A percentile compares a stretch with the other conserved stretches of the same genome.
These are phyloP conservation scores for Sphaerulina vaccinii DNA, from an alignment of 2,329 filamentous ascomycete genomes.

Conservation along the genomic window DNA sequence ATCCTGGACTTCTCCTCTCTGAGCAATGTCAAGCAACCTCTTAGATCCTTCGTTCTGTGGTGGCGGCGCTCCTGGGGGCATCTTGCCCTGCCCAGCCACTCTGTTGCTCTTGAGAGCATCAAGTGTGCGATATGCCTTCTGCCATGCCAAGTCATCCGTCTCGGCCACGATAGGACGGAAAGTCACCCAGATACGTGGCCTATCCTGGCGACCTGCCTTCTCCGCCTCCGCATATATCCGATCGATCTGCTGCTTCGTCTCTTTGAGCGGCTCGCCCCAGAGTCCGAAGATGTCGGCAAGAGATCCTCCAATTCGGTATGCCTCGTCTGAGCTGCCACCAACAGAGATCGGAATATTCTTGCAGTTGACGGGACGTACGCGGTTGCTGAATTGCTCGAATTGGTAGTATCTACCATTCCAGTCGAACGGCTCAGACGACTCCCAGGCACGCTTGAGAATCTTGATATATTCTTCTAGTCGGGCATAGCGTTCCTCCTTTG, in stretches of 20 bases:
- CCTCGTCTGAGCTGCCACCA: constrained; percentile 58
- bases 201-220: constrained; percentile 56
- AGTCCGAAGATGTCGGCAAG: constrained; percentile 63
- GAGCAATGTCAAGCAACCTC: constrained; percentile 58
- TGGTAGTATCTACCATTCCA: constrained; percentile 61
- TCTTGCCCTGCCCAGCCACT: constrained; percentile 26
- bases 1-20: constrained; percentile 58
- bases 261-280: constrained; percentile 64
- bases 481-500: constrained; percentile 58
- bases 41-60: constrained; percentile 62
- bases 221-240: constrained; percentile 59
- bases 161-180: constrained; percentile 62
- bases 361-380: constrained; percentile 54
- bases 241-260: constrained; percentile 63
- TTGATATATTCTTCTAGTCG: constrained; percentile 62
- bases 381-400: constrained; percentile 59
- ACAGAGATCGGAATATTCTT: constrained; percentile 57
- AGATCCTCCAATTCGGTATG: constrained; percentile 59
- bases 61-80: constrained; percentile 33
- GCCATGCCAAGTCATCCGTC: constrained; percentile 63
- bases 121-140: constrained; percentile 58
- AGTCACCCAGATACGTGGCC: constrained; percentile 63
- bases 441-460: constrained; percentile 60
- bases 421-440: constrained; percentile 58
- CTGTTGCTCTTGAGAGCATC: constrained; percentile 51